phyloP scores from a whole-genome alignment of 129 eudicot species.

The Pittosporum tobira region DNA sequence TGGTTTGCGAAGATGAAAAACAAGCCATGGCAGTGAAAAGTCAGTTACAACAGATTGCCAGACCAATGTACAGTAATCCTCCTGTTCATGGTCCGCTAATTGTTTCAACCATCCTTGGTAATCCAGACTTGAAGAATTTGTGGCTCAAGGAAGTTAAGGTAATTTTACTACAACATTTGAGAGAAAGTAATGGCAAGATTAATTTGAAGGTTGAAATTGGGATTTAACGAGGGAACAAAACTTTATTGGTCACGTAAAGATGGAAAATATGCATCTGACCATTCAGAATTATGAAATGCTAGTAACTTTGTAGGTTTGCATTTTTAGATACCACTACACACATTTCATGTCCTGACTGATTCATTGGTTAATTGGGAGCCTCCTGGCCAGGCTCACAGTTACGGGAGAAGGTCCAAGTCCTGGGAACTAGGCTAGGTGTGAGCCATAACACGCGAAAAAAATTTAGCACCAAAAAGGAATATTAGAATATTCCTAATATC shows the following conservation, averaged over 20 bases:
- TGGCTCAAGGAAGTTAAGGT: slow-evolving; percentile 99
- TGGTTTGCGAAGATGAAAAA: slow-evolving; percentile 80
- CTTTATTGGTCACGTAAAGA: too few relatives aligned
- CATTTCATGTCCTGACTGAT: too few relatives aligned
- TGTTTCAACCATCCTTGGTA: slow-evolving; percentile 65
- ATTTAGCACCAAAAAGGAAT: too few relatives aligned
- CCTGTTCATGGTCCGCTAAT: slow-evolving; percentile 88
- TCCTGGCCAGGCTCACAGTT: too few relatives aligned
- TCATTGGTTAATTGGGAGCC: too few relatives aligned
- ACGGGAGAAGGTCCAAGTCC: too few relatives aligned
- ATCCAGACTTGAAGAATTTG: slow-evolving; percentile 66
- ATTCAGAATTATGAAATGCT: too few relatives aligned
- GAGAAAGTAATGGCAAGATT: background rate
- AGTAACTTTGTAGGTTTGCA: too few relatives aligned
- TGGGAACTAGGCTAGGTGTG: too few relatives aligned
- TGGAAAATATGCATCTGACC: background rate
- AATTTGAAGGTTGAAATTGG: background rate
- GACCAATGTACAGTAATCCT: slow-evolving; percentile 96
- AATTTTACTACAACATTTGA: background rate
- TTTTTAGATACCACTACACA: too few relatives aligned
- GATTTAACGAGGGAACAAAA: background rate
- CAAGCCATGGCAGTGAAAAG: slow-evolving; percentile 84
- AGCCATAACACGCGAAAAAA: too few relatives aligned
- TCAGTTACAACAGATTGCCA: slow-evolving; percentile 88
- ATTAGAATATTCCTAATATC: too few relatives aligned